Evolutionary conservation across 2,329 filamentous ascomycete species (phyloP).

Genomic region (Paecilomyces sp.): DNA sequence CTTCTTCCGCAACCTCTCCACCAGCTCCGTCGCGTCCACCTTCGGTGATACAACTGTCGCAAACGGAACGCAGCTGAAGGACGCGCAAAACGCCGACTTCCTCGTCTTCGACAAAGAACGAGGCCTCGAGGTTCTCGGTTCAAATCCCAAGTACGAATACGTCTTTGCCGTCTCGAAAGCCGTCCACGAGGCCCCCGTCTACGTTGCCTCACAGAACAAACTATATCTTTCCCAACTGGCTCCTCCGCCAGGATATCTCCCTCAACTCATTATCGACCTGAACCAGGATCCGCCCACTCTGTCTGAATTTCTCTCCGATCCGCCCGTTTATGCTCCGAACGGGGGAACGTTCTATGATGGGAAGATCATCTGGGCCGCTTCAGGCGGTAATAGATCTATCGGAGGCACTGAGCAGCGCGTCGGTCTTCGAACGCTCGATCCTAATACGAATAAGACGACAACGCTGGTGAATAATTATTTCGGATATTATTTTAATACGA

Average conservation of each 20-base stretch:
- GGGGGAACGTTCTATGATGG: slow-evolving; percentile 35
- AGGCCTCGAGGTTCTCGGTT: slow-evolving; percentile 29
- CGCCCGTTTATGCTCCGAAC: slow-evolving; percentile 39
- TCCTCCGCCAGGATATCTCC: slow-evolving; percentile 28
- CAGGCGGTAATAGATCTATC: slow-evolving; percentile 30
- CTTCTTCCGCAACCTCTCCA: slow-evolving; percentile 28
- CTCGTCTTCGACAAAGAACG: slow-evolving; percentile 31
- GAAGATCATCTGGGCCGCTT: slow-evolving; percentile 32
- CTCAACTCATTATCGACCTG: slow-evolving; percentile 35
- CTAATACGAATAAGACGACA: slow-evolving; percentile 33
- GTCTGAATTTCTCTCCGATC: slow-evolving; percentile 32
- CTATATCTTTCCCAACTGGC: slow-evolving; percentile 33
- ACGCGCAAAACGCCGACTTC: slow-evolving; percentile 28
- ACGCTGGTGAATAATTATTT: slow-evolving; percentile 41
- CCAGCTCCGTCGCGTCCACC: slow-evolving; percentile 13
- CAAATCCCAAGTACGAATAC: slow-evolving; percentile 28
- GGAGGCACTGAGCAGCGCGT: slow-evolving; percentile 32
- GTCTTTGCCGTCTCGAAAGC: slow-evolving; percentile 31
- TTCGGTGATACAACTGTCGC: slow-evolving; percentile 26
- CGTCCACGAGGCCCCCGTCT: slow-evolving; percentile 39
- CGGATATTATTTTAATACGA: slow-evolving; percentile 10
- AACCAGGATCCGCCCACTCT: slow-evolving; percentile 36
- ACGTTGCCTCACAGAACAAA: slow-evolving; percentile 33
- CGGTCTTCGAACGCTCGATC: slow-evolving; percentile 39
- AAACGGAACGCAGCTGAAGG: slow-evolving; percentile 22